A percentile compares a stretch with the other conserved stretches of the same genome.
phyloP scores from a whole-genome alignment of 495 filamentous ascomycete genomes.

The Hypoxylon intermedium region DNA sequence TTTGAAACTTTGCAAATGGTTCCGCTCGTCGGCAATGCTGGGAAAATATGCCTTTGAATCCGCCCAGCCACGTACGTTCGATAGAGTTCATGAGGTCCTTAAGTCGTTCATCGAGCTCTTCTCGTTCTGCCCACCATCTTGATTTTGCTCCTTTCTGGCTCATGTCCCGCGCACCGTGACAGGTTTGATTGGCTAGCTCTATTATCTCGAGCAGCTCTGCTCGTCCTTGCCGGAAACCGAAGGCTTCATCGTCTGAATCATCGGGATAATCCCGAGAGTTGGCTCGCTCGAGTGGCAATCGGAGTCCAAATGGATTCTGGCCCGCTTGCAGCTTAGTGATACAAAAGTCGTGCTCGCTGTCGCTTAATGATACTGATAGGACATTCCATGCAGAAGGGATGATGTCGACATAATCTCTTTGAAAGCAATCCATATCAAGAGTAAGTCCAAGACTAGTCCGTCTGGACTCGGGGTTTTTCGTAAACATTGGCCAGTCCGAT shows the following conservation, averaged over 20 bases:
- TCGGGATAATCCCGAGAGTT: constrained; percentile 67
- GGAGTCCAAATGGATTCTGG: constrained; percentile 80
- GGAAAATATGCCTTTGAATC: constrained; percentile 90
- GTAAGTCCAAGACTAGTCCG: constrained; percentile 49
- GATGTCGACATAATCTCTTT: constrained; percentile 77
- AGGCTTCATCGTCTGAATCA: constrained; percentile 72
- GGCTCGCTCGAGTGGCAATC: constrained; percentile 81
- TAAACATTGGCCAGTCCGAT: constrained; percentile 38
- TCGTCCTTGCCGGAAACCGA: constrained; percentile 80
- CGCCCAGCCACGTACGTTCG: constrained; percentile 92
- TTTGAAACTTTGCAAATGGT: constrained; percentile 74
- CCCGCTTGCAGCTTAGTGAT: constrained; percentile 77
- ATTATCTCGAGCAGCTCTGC: constrained; percentile 84
- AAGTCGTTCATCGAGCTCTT: constrained; percentile 77
- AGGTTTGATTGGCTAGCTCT: constrained; percentile 75
- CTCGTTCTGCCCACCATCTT: constrained; percentile 87
- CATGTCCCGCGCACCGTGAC: constrained; percentile 63
- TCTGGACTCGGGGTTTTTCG: constrained; percentile 30
- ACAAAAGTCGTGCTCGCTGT: constrained; percentile 78
- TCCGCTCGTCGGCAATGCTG: constrained; percentile 66
- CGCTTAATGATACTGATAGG: constrained; percentile 82
- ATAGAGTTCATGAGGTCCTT: constrained; percentile 82
- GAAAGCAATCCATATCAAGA: constrained; percentile 63
- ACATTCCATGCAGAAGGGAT: constrained; percentile 84
- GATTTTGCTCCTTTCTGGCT: constrained; percentile 67